Evolutionary conservation across 2,329 filamentous ascomycete genomes (phyloP), one percentile per base, ranked within the genome.

Genomic region (Ophiosphaerella korrae): DNA sequence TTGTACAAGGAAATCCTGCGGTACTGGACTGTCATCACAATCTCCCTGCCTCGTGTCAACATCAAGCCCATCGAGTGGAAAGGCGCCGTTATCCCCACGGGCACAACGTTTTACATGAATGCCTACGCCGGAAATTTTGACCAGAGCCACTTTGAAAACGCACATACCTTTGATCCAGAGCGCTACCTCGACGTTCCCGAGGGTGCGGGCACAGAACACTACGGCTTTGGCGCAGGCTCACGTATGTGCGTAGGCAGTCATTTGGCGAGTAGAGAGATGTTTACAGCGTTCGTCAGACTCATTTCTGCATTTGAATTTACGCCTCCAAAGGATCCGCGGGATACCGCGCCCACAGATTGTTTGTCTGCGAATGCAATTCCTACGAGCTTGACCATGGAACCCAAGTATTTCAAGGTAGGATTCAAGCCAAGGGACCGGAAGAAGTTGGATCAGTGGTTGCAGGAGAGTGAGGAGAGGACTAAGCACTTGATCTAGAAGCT

Each of bases 21-120:
- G 23, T 93, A 84, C 78, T 93, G 86, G 82, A 88, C 86, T 2
- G 89, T 93, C 26, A 89, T 92, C 57, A 88, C 89, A 2, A 87
- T 94, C 61, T 90, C 86, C 62, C 79, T 94, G 1, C 90, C 90
- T 0, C 80, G 90, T 3, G 84, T 84, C 13, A 88, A 80, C 53
- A 88, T 89, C 67, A 88, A 87, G 59, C 86, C 89, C 54, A 89
- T 93, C 48, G 77, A 82, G 3, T 92, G 86, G 74, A 78, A 88
- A 21, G 84, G 84, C 13, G 78, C 84, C 0, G 75, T 80, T 1
- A 89, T 94, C 33, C 90, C 90, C 0, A 82, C 88, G 0, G 88
- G 88, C 1, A 92, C 88, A 0, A 90, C 87, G 1, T 91, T 93
- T 61, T 91, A 92, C 74, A 73, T 93, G 88, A 78, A 92, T 63